Evolutionary conservation across 208 protist species (phyloP), one percentile per base, ranked within the genome.

Genomic region (Crithidia brevicula): DNA sequence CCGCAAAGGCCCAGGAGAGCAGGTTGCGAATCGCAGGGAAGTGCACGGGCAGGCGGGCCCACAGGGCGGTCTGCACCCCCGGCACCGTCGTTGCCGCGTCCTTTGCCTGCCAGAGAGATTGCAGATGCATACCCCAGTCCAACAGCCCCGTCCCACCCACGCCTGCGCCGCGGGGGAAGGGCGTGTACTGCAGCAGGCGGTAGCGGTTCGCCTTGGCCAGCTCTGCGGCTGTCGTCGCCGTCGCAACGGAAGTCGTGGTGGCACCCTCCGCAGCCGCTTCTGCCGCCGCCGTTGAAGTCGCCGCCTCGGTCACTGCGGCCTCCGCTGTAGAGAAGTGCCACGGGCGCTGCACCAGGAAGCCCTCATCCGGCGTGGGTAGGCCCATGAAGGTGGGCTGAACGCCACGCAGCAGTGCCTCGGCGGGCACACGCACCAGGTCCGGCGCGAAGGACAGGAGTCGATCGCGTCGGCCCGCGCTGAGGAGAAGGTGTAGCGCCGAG

Each of bases 1-100:
- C 83, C n/a, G 74, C 72, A 68, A 91, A 94, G 11, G 74, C 82
- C 84, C 84, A 90, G 30, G 88, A 87, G 3, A 91, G 71, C 6
- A 85, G 85, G 62, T 78, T 89, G 56, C 81, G 74, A 16, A 60
- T 47, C 3, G 34, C 28, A 6, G 81, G 25, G 52, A 86, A 74
- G 38, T 58, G 43, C 53, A 79, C 58, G 4, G 79, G 73, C 47
- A 79, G 34, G 31, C 65, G 49, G 3, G 51, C 23, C 79, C 79
- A 84, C 46, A 53, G 46, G 18, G 68, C 22, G 34, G 31, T 40
- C 10, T 27, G 22, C 1, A 10, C 16, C 13, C 7, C 23, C 30
- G 33, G 8, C 38, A 31, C 15, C 20, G 27, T 25, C 4, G n/a
- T 22, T 43, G 6, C 36, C 3, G 16, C n/a, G 16, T 54, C 40